Conservation (phyloP, 768 basidiomycete species). For the Tricholoma bakamatsutake region DNA sequence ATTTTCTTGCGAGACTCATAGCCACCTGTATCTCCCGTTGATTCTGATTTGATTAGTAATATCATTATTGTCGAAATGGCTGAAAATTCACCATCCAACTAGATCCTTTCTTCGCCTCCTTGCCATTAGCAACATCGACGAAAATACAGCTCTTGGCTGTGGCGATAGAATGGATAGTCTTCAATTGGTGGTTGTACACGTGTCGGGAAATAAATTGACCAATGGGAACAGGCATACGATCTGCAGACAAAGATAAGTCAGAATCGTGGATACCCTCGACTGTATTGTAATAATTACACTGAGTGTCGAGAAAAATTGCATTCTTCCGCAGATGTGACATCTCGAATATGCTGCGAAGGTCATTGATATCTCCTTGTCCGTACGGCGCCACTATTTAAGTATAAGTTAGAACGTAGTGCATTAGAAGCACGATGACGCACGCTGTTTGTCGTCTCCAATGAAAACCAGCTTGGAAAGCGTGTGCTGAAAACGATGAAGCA, state of each 20-base stretch:
- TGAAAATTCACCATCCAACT: constrained; percentile 33
- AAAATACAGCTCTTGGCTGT: constrained; percentile 44
- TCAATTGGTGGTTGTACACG: constrained; percentile 50
- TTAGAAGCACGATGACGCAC: constrained; percentile 26
- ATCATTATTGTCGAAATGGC: not conserved
- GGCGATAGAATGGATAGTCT: constrained; percentile 37
- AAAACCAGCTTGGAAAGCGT: constrained; percentile 40
- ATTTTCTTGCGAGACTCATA: constrained; percentile 37
- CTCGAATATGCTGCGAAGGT: constrained; percentile 59
- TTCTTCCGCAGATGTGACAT: constrained; percentile 37
- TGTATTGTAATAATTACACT: constrained; percentile 38
- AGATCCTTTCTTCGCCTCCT: constrained; percentile 23
- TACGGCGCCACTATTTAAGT: constrained; percentile 54
- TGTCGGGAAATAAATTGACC: constrained; percentile 54
- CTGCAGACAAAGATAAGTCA: constrained; percentile 12
- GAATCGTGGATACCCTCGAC: not conserved
- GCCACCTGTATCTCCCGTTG: constrained; percentile 40
- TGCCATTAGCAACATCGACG: constrained; percentile 39
- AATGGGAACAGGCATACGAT: constrained; percentile 63
- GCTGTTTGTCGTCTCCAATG: constrained; percentile 50
- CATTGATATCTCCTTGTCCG: constrained; percentile 46
- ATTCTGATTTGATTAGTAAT: constrained; percentile 38
- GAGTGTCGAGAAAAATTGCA: constrained; percentile 49
- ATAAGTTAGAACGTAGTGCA: constrained; percentile 10
- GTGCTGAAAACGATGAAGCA: constrained; percentile 28